Evolutionary conservation across 768 basidiomycete species (phyloP).

Genomic region (Russula dissimulans): DNA sequence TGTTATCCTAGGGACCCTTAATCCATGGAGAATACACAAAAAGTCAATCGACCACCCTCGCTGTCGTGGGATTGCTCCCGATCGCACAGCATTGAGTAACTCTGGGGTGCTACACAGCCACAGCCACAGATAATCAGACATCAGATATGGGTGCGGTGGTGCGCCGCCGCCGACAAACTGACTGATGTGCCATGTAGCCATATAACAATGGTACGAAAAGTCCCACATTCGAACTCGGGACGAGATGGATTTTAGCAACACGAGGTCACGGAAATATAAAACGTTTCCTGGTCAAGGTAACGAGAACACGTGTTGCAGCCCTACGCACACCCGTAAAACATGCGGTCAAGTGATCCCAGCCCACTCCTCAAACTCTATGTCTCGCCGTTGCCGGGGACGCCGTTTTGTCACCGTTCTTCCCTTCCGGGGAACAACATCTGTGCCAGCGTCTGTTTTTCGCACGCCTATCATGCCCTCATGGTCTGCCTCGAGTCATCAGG

Average conservation of each 20-base stretch:
- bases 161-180: not conserved
- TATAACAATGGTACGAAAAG: not conserved
- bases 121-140: not conserved
- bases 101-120: not conserved
- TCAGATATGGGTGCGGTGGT: not conserved
- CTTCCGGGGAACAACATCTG: conserved; percentile 34
- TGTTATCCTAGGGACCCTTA: not conserved
- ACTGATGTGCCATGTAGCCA: not conserved
- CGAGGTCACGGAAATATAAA: not conserved
- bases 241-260: not conserved
- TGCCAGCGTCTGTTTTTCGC: conserved; percentile 49
- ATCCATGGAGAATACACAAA: not conserved
- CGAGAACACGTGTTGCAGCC: not conserved
- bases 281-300: too few relatives aligned
- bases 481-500: conserved; percentile 30
- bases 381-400: conserved; percentile 15
- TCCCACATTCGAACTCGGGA: not conserved
- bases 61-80: not conserved
- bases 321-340: not conserved
- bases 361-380: conserved; percentile 33
- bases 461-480: conserved; percentile 66
- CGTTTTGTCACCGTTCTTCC: conserved; percentile 32
- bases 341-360: conserved; percentile 24
- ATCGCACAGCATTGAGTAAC: conserved; percentile 14
- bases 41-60: not conserved